phyloP scores from a whole-genome alignment of 139 green algal genomes.

The Mesotaenium endlicherianum region DNA sequence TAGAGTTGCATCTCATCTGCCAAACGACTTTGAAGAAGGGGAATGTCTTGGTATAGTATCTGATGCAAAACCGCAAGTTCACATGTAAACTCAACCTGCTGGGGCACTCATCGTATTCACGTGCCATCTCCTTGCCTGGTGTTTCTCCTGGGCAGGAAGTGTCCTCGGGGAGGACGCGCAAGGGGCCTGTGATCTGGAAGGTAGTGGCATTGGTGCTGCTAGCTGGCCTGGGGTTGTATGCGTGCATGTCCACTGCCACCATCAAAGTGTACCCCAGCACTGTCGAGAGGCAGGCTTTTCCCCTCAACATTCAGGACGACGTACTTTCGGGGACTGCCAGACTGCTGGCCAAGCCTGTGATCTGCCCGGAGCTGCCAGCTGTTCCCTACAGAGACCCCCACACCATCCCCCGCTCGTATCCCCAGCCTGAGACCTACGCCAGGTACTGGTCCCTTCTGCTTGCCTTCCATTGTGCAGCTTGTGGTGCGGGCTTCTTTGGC shows the following conservation, averaged over 20 bases:
- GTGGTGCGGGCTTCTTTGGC: too few relatives aligned
- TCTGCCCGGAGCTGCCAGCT: background rate
- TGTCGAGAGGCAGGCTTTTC: background rate
- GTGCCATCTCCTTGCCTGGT: background rate
- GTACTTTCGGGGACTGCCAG: background rate
- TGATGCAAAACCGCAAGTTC: too few relatives aligned
- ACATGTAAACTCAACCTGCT: too few relatives aligned
- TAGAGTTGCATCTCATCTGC: too few relatives aligned
- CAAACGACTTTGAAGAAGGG: too few relatives aligned
- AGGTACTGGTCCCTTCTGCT: background rate
- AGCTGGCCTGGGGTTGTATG: slow-evolving; percentile 3
- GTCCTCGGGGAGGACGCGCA: background rate
- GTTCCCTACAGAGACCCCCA: background rate
- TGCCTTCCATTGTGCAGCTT: too few relatives aligned
- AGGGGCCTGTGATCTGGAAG: background rate
- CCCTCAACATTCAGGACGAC: background rate
- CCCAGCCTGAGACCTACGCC: background rate
- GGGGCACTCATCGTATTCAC: too few relatives aligned
- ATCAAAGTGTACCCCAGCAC: background rate
- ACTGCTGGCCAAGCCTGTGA: background rate
- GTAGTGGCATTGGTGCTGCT: background rate
- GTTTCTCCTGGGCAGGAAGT: background rate
- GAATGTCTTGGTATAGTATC: too few relatives aligned
- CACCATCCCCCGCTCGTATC: background rate
- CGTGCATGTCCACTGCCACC: background rate